These are phyloP conservation scores for Jaapia argillacea DNA, from an alignment of 768 basidiomycete genomes.

Conservation along the genomic window DNA sequence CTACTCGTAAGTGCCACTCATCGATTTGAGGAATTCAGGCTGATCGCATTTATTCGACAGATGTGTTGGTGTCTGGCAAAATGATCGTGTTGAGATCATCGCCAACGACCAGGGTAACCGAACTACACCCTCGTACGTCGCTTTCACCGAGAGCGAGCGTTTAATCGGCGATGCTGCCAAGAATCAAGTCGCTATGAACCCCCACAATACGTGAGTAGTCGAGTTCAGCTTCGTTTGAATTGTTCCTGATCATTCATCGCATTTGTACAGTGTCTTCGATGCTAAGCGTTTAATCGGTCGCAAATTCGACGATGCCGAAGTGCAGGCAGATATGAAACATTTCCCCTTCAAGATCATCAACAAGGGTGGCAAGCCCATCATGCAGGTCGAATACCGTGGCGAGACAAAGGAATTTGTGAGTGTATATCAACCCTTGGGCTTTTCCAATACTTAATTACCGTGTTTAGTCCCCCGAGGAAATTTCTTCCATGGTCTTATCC, in stretches of 20 bases:
- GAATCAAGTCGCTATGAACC: constrained; percentile 99
- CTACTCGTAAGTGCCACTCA: constrained; percentile 57
- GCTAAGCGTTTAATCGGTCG: constrained; percentile 97
- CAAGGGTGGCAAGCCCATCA: constrained; percentile 83
- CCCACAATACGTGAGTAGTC: constrained; percentile 64
- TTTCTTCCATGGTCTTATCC: constrained; percentile 93
- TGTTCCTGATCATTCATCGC: constrained; percentile 13
- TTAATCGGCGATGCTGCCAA: constrained; percentile 99
- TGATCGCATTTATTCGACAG: constrained; percentile 28
- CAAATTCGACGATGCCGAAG: constrained; percentile 79
- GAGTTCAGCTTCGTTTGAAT: neutral
- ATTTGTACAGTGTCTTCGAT: constrained; percentile 84
- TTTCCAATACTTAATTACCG: constrained; percentile 16
- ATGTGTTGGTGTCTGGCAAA: constrained; percentile 99
- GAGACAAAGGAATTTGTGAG: constrained; percentile 90
- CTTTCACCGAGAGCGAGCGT: constrained; percentile 92
- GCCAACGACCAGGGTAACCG: constrained; percentile 93
- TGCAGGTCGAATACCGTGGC: constrained; percentile 85
- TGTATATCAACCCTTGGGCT: constrained; percentile 4
- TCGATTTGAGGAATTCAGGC: neutral
- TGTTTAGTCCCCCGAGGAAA: constrained; percentile 83
- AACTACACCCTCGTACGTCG: constrained; percentile 92
- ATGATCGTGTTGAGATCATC: constrained; percentile 98
- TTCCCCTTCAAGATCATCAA: constrained; percentile 91
- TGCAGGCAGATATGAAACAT: constrained; percentile 77